A percentile compares a stretch with the other conserved stretches of the same genome.
Evolutionary conservation across 2,329 filamentous ascomycete genomes (phyloP).

Genomic region (Penicillium capsulatum): DNA sequence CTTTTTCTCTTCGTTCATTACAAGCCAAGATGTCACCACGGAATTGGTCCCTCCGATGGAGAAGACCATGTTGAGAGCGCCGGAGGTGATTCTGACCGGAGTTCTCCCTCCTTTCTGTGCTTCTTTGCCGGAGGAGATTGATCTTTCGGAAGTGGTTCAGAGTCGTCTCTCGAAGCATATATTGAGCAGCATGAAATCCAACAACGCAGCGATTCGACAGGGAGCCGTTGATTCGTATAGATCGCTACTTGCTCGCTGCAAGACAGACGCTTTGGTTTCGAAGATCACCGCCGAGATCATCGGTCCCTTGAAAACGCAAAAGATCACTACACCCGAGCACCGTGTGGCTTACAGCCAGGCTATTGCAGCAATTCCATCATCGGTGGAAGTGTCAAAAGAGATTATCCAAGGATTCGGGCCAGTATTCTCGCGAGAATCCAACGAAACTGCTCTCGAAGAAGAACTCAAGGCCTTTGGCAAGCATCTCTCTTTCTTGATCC

Average conservation of each 20-base stretch:
- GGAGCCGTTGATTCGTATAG: conserved; percentile 73
- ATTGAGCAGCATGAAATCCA: conserved; percentile 86
- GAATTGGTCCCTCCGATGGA: conserved; percentile 78
- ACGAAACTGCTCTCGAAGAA: conserved; percentile 72
- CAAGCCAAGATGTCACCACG: conserved; percentile 67
- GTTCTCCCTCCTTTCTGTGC: conserved; percentile 69
- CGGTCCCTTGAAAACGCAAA: conserved; percentile 73
- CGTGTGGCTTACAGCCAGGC: conserved; percentile 78
- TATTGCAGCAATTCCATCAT: conserved; percentile 61
- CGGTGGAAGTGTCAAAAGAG: conserved; percentile 59
- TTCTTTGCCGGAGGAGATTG: conserved; percentile 65
- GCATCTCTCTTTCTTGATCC: conserved; percentile 60
- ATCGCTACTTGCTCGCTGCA: conserved; percentile 61
- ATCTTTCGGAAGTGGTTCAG: conserved; percentile 70
- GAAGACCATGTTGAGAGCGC: conserved; percentile 81
- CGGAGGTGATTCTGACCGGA: conserved; percentile 80
- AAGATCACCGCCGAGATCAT: conserved; percentile 75
- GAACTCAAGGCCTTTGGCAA: conserved; percentile 69
- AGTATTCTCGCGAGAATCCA: conserved; percentile 77
- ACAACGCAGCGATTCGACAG: conserved; percentile 70
- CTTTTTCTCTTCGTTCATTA: conserved; percentile 75
- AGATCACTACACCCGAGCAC: conserved; percentile 80
- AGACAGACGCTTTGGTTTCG: conserved; percentile 55
- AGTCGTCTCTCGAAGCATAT: conserved; percentile 77
- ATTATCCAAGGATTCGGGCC: conserved; percentile 63